Conservation (phyloP, 1,139 yeast species). For the Sugiyamaella xylanicola region DNA sequence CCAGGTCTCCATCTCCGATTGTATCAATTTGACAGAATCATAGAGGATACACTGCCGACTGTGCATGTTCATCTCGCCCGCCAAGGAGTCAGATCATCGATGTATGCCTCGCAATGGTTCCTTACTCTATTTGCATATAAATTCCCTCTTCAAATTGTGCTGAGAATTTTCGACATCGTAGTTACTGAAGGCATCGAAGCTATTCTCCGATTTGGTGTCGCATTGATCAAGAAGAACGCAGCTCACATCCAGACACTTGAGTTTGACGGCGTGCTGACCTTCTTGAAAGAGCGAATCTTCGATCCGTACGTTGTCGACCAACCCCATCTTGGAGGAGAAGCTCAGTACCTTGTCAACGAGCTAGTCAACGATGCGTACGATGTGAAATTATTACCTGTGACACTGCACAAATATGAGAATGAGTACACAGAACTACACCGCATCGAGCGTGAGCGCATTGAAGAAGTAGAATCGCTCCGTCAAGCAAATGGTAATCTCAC, state of each 20-base stretch:
- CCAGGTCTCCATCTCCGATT: slow-evolving; percentile 83
- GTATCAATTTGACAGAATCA: slow-evolving; percentile 83
- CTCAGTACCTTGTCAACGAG: slow-evolving; percentile 61
- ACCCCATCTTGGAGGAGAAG: slow-evolving; percentile 25
- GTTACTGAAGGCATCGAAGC: slow-evolving; percentile 89
- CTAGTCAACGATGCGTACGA: slow-evolving; percentile 80
- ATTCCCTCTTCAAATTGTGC: slow-evolving; percentile 81
- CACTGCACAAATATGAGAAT: slow-evolving; percentile 64
- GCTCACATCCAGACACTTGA: slow-evolving; percentile 57
- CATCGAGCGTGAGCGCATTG: slow-evolving; percentile 65
- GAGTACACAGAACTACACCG: slow-evolving; percentile 77
- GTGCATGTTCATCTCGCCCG: slow-evolving; percentile 74
- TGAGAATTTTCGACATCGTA: slow-evolving; percentile 80
- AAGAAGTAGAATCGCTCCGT: slow-evolving; percentile 67
- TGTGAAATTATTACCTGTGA: slow-evolving; percentile 69
- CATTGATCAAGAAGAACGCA: slow-evolving; percentile 71
- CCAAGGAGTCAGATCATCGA: slow-evolving; percentile 84
- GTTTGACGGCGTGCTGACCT: slow-evolving; percentile 75
- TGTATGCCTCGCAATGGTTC: slow-evolving; percentile 98
- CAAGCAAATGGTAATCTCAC: slow-evolving; percentile 71
- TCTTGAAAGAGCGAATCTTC: slow-evolving; percentile 76
- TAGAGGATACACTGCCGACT: slow-evolving; percentile 69
- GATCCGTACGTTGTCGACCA: slow-evolving; percentile 57
- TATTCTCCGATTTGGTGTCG: slow-evolving; percentile 75
- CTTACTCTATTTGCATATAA: slow-evolving; percentile 91